Evolutionary conservation across 768 basidiomycete species (phyloP), one percentile per base, ranked within the genome.

Genomic region (Rhizopogon sp.): DNA sequence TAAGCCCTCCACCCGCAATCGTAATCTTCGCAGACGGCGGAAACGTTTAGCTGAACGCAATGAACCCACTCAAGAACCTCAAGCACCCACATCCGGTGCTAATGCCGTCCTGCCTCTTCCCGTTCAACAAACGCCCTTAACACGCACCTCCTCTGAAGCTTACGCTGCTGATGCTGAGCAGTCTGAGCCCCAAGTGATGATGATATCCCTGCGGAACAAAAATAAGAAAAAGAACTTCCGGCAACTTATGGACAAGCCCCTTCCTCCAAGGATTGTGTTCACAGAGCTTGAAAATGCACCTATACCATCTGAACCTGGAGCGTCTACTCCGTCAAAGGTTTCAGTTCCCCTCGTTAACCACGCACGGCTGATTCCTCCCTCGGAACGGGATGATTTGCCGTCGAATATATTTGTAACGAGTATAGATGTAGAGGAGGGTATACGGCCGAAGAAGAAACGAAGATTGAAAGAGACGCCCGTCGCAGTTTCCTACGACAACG

Each of bases 221-320:
- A 90, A 88, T 68, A 90, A 90, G 67, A 81, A 79, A 43, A 85
- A 80, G 55, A 83, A 82, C 17, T 88, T 85, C 68, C 83, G 78
- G 60, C 72, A 79, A 47, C 70, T 79, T 6, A 74, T 84, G 67
- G 59, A 68, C 46, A 70, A 39, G 64, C 75, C 51, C 50, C 75
- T 67, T 58, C 76, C 66, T 35, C 63, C 70, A 39, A 87, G 82
- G 67, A 85, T 88, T 54, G 70, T 81, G 16, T 87, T 87, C 57
- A 64, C 64, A 1, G 61, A 67, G 11, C 54, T 57, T 39, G 63
- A 56, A 22, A 54, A 39, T 8, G 58, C 22, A 6, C 41, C 31
- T 28, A 7, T 2, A 43, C 53, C 7, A 52, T 39, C 50, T 40
- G 56, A 29, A 22, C 43, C 22, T 62, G 28, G 53, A 59, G 10